These are phyloP conservation scores for Petunia hybrid DNA, from an alignment of 305 asterid species.

Conservation along the genomic window DNA sequence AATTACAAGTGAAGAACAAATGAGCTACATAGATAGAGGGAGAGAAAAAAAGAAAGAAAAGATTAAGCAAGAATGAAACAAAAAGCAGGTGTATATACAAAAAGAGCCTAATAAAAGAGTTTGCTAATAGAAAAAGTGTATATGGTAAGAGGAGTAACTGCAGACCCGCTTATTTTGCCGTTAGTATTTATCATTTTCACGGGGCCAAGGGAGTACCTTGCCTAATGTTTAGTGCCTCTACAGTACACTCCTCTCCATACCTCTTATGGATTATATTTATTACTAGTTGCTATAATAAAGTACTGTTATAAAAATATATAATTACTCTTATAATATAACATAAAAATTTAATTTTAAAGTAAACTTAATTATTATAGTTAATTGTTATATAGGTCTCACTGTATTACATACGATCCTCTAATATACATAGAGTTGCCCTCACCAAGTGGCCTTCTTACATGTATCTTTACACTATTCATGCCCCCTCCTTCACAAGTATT, in stretches of 20 bases:
- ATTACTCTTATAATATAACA: too few relatives aligned
- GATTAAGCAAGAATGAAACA: conserved; percentile 31
- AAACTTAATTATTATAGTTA: too few relatives aligned
- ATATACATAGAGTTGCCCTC: conserved; percentile 3
- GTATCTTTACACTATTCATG: conserved; percentile 11
- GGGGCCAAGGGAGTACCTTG: conserved; percentile 43
- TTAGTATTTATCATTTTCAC: conserved; percentile 81
- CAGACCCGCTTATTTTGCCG: conserved; percentile 66
- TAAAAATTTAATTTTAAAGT: too few relatives aligned
- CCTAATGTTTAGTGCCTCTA: neutral
- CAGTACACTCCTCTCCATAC: neutral
- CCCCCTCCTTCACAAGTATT: conserved; percentile 7
- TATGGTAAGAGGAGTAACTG: conserved; percentile 40
- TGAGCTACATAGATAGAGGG: neutral
- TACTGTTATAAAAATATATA: too few relatives aligned
- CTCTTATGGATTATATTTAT: neutral
- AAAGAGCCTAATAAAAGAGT: neutral
- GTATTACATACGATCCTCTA: neutral
- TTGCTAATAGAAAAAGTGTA: neutral
- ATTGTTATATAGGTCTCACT: too few relatives aligned
- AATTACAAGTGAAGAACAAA: neutral
- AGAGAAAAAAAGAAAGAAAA: conserved; percentile 15
- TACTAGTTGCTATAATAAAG: neutral
- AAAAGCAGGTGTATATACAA: neutral
- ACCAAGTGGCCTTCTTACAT: neutral